Evolutionary conservation across 1,139 yeast genomes (phyloP).

Genomic region (Blastobotrys petasosporus): DNA sequence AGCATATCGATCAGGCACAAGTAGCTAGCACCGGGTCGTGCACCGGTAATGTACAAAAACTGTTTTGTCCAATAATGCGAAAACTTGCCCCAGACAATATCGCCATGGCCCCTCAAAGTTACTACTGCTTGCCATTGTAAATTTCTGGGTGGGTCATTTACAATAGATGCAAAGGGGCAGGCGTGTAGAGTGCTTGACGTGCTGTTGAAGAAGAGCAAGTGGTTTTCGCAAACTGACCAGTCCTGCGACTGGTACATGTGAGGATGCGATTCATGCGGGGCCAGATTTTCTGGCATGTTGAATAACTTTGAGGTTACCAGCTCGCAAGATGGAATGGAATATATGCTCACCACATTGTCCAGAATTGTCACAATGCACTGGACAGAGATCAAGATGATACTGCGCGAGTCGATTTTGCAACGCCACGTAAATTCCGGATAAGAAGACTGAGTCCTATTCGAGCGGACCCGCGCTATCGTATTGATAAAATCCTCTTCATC

Average conservation of each 20-base stretch:
- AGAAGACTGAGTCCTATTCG: background rate
- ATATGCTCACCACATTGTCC: background rate
- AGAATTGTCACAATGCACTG: conserved; percentile 6
- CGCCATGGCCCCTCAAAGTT: background rate
- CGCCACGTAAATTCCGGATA: conserved; percentile 9
- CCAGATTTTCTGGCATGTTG: background rate
- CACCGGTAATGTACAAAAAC: conserved; percentile 8
- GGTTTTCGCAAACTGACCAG: conserved; percentile 5
- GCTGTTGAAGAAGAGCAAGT: conserved; percentile 5
- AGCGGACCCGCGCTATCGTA: conserved; percentile 3
- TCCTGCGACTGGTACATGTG: conserved; percentile 7
- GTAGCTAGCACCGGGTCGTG: background rate
- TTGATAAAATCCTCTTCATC: background rate
- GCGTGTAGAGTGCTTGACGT: conserved; percentile 1
- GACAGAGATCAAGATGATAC: conserved; percentile 3
- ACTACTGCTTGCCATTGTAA: background rate
- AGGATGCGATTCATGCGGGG: background rate
- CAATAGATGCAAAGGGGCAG: conserved; percentile 4
- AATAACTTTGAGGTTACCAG: background rate
- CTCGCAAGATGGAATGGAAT: conserved; percentile 4
- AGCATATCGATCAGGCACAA: conserved; percentile 5
- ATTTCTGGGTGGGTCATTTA: background rate
- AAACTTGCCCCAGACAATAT: conserved; percentile 7
- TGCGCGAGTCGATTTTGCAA: background rate
- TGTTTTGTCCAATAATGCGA: conserved; percentile 10